Percentiles rank a stretch among this genome's conserved stretches.
These are phyloP conservation scores for Candida morakotiae DNA, from an alignment of 805 yeast species.

Conservation along the genomic window DNA sequence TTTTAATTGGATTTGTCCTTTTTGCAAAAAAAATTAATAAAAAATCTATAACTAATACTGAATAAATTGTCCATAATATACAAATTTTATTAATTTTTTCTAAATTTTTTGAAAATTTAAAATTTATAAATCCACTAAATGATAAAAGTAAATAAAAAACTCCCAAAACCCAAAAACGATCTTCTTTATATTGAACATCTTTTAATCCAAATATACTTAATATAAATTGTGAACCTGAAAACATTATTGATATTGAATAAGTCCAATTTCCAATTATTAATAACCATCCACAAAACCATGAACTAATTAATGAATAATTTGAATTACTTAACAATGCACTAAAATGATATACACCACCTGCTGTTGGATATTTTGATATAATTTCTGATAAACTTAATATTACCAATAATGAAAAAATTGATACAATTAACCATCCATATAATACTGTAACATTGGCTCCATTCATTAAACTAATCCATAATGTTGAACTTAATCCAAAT, in stretches of 20 bases:
- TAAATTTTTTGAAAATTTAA: slow-evolving; percentile 53
- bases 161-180: slow-evolving; percentile 50
- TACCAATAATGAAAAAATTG: slow-evolving; percentile 58
- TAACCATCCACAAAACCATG: slow-evolving; percentile 82
- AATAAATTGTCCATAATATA: slow-evolving; percentile 71
- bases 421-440: slow-evolving; percentile 70
- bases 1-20: slow-evolving; percentile 54
- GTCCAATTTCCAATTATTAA: slow-evolving; percentile 74
- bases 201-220: slow-evolving; percentile 63
- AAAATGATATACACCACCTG: slow-evolving; percentile 74
- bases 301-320: slow-evolving; percentile 50
- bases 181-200: slow-evolving; percentile 54
- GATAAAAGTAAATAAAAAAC: slow-evolving; percentile 55
- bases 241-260: slow-evolving; percentile 67
- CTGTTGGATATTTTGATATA: slow-evolving; percentile 71
- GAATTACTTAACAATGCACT: slow-evolving; percentile 66
- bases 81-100: slow-evolving; percentile 65
- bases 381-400: slow-evolving; percentile 75
- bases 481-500: slow-evolving; percentile 68
- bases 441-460: slow-evolving; percentile 76
- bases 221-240: slow-evolving; percentile 73
- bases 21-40: slow-evolving; percentile 55
- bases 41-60: slow-evolving; percentile 64
- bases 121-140: slow-evolving; percentile 59
- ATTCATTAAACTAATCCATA: slow-evolving; percentile 66